phyloP scores from a whole-genome alignment of 148 eudicot genomes.

The Chenopodium album region DNA sequence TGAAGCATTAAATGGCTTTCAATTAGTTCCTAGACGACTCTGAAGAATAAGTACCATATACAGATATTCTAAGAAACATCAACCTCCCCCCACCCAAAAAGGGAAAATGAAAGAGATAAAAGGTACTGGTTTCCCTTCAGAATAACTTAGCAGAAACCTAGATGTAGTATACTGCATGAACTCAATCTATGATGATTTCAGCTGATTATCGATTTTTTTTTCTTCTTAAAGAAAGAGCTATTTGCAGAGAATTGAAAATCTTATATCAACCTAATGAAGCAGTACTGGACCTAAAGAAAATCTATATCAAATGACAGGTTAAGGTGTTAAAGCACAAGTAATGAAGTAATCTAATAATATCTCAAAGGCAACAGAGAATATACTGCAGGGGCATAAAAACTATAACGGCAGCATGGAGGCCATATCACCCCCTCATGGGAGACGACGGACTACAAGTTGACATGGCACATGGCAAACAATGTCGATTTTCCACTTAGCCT shows the following conservation, averaged over 20 bases:
- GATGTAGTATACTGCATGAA: background rate
- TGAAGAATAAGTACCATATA: background rate
- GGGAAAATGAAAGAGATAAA: background rate
- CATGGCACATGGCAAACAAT: constrained; percentile 33
- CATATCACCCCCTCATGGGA: constrained; percentile 30
- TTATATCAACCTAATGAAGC: background rate
- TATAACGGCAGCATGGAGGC: constrained; percentile 26
- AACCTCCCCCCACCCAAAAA: background rate
- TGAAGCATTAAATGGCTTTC: background rate
- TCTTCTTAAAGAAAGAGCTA: no score
- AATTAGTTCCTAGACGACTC: background rate
- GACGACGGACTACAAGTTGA: constrained; percentile 28
- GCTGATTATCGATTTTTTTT: background rate
- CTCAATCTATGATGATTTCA: background rate
- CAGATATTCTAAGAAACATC: constrained; percentile 7
- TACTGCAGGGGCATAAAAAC: constrained; percentile 11
- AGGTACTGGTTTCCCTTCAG: background rate
- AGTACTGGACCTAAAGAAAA: background rate
- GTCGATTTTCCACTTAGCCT: constrained; percentile 23
- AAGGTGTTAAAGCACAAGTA: background rate
- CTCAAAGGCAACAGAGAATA: constrained; percentile 28
- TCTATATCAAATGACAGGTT: background rate
- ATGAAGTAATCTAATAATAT: constrained; percentile 4
- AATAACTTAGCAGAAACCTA: background rate
- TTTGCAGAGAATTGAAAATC: no score